These are phyloP conservation scores for Tetrapisispora phaffii DNA, from an alignment of 805 yeast species.

Conservation along the genomic window DNA sequence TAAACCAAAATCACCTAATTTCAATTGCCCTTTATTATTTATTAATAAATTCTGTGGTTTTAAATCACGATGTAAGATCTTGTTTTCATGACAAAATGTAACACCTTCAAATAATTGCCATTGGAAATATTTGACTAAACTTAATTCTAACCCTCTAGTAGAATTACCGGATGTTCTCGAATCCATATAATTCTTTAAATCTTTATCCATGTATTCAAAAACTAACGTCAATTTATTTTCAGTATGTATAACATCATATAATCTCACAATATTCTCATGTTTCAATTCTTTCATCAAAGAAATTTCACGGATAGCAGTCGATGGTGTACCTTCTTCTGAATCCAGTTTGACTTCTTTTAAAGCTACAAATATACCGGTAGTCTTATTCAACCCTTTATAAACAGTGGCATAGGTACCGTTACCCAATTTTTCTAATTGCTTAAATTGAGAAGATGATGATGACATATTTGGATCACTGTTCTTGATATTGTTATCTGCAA, in stretches of 20 bases:
- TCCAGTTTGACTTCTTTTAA: conserved; percentile 90
- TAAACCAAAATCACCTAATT: conserved; percentile 85
- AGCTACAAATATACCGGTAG: conserved; percentile 91
- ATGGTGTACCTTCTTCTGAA: conserved; percentile 97
- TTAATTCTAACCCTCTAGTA: conserved; percentile 31
- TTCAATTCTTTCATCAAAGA: conserved; percentile 87
- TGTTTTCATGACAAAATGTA: conserved; percentile 86
- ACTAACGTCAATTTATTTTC: conserved; percentile 91
- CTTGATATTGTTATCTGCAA: too few species aligned
- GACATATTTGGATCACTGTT: conserved; percentile 8
- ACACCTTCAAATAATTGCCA: conserved; percentile 86
- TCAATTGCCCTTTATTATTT: conserved; percentile 89
- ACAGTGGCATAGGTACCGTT: conserved; percentile 93
- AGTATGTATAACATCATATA: conserved; percentile 90
- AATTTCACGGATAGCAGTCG: conserved; percentile 94
- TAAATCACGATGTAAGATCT: conserved; percentile 89
- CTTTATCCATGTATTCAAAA: conserved; percentile 88
- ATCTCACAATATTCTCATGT: conserved; percentile 84
- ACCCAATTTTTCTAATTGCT: conserved; percentile 31
- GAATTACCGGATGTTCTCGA: conserved; percentile 31
- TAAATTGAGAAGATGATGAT: conserved; percentile 28
- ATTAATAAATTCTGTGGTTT: conserved; percentile 94
- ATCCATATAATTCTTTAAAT: conserved; percentile 94
- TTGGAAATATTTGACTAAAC: conserved; percentile 82
- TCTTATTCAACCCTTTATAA: conserved; percentile 86